Evolutionary conservation across 805 yeast genomes (phyloP), one percentile per base, ranked within the genome.

Genomic region (Cyberlindnera nakhonratchasimensis): DNA sequence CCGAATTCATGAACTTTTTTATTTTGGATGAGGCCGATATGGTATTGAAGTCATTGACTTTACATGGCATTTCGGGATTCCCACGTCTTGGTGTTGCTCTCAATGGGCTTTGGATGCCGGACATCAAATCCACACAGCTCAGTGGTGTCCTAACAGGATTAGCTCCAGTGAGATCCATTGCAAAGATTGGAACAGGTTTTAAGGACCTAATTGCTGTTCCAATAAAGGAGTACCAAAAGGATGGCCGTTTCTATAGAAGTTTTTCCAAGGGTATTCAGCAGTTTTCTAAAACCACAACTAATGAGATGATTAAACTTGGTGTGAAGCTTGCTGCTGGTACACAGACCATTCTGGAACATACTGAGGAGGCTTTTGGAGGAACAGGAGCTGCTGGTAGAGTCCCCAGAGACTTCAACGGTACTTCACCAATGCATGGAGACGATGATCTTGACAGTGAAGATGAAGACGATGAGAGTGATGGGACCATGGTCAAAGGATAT

Each of bases 291-390:
- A 80, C 84, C 4, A 83, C 97, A 0, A 76, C 93, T 4, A 84
- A 82, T 43, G 96, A 90, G 59, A 62, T 89, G 25, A 67, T 90
- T 34, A 82, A 83, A 52, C 69, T 90, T 34, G 96, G 96, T 1
- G 91, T 86, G 0, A 87, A 84, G 53, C 58, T 90, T 22, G 90
- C 95, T 1, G 82, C 89, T 9, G 96, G 97, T 0, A 86, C 96
- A 0, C 97, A 89, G 55, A 78, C 81, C 0, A 62, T 86, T 3
- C 62, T 90, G 33, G 96, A 89, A 52, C 79, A 75, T 40, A 81
- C 95, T 0, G 97, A 89, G 57, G 84, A 81, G 50, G 72, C 77
- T 7, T 64, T 87, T 29, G 95, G 93, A 7, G 95, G 95, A 1
- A 71, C 71, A 48, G 93, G 91, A 0, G 63, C 81, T 0, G 60